Evolutionary conservation across 2,329 filamentous ascomycete species (phyloP), one percentile per base, ranked within the genome.

Genomic region (Neonectria sp.): DNA sequence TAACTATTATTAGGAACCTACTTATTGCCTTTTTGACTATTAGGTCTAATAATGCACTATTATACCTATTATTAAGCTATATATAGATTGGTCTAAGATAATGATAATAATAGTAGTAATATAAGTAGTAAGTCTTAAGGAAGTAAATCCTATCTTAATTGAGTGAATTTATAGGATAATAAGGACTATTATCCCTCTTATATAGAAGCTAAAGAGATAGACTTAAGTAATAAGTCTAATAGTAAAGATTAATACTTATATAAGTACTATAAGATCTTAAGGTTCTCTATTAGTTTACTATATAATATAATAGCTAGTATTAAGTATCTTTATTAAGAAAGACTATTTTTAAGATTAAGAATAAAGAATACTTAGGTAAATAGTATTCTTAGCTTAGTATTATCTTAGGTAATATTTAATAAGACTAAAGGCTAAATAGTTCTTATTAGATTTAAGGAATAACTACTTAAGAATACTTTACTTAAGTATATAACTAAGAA

Each of bases 401-500:
- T 43, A 43, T n/a, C 3, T 7, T 43, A 43, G 7, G 13, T 43
- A 43, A 43, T 43, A 43, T 43, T n/a, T n/a, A 43, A 43, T 43
- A 43, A 43, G 7, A n/a, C 17, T 43, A 43, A 43, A 43, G 37
- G 3, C 17, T 13, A 43, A 7, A n/a, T 43, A n/a, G 7, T 43
- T 43, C 37, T 43, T 43, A 43, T 7, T 43, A 43, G 9, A 7
- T 33, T 33, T 33, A 33, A 33, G 31, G 31, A 33, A 33, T 33
- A 33, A 11, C 9, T 33, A 43, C 37, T 43, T 43, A 43, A 43
- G 17, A 43, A 43, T 43, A 43, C 7, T n/a, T n/a, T 86, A 45
- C 69, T 80, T 25, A 73, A 33, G 9, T 67, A 3, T 79, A 84
- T 67, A 78, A 82, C 67, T 86, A 86, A 33, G 9, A 11, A 33